Conservation (phyloP, 2,329 filamentous ascomycete species). For the Cercospora berteroae region DNA sequence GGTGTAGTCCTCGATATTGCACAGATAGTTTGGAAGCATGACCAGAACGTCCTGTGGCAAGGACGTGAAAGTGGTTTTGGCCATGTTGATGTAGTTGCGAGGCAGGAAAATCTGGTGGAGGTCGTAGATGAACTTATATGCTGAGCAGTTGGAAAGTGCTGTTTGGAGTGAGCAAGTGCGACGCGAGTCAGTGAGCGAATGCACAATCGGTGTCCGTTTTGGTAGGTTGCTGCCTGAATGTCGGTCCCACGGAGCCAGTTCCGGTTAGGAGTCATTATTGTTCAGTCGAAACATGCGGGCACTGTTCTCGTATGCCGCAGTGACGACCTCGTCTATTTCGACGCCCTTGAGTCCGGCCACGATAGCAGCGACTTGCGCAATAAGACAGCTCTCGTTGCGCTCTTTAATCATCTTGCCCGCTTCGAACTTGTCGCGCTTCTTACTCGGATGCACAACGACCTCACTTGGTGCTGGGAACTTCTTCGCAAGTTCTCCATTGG, state of each 20-base stretch:
- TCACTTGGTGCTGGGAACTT: slow-evolving; percentile 40
- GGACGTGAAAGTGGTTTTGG: neutral
- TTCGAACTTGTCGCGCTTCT: slow-evolving; percentile 54
- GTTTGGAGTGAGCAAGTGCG: neutral
- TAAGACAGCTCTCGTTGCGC: slow-evolving; percentile 52
- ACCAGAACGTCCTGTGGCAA: slow-evolving; percentile 26
- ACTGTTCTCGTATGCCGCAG: slow-evolving; percentile 43
- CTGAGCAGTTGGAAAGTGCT: neutral
- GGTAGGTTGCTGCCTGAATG: neutral
- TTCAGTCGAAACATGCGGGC: slow-evolving; percentile 34
- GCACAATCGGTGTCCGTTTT: neutral
- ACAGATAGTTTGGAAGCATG: slow-evolving; percentile 24
- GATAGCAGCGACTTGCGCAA: slow-evolving; percentile 49
- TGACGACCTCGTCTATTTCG: slow-evolving; percentile 44
- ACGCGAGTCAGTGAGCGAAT: neutral
- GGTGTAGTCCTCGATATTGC: slow-evolving; percentile 39
- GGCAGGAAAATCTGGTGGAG: neutral
- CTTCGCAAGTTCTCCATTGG: slow-evolving; percentile 41
- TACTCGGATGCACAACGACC: slow-evolving; percentile 31
- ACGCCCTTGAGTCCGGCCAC: slow-evolving; percentile 51
- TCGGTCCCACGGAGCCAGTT: neutral
- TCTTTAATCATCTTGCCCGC: slow-evolving; percentile 50
- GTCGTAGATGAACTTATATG: neutral
- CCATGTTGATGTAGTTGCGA: neutral
- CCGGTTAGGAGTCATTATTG: neutral